Evolutionary conservation across 2,329 filamentous ascomycete species (phyloP).

Genomic region (Trichophyton equinum): DNA sequence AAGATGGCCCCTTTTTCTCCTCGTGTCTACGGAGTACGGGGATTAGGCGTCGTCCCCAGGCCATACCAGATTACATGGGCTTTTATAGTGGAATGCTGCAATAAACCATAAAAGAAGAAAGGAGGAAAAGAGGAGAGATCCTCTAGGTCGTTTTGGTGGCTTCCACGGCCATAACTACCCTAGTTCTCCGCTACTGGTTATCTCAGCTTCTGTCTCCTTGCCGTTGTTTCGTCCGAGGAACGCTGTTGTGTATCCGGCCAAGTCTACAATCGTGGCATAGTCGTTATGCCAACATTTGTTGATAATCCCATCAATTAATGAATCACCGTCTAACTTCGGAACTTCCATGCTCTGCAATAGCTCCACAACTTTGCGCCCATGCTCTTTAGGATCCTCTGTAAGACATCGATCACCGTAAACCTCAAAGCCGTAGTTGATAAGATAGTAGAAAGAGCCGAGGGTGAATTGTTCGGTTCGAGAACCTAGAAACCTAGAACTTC

Average conservation of each 20-base stretch:
- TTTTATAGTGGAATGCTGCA: too few species aligned
- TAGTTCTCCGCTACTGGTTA: too few species aligned
- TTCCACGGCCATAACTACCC: too few species aligned
- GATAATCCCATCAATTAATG: constrained; percentile 17
- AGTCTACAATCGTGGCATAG: constrained; percentile 3
- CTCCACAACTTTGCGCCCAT: constrained; percentile 12
- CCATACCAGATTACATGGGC: too few species aligned
- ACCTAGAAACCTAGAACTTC: constrained; percentile 17
- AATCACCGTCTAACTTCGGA: constrained; percentile 17
- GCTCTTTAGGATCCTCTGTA: constrained; percentile 16
- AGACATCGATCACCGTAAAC: constrained; percentile 20
- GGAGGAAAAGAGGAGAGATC: too few species aligned
- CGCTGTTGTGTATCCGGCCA: not conserved
- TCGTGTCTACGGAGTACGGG: too few species aligned
- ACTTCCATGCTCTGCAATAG: constrained; percentile 6
- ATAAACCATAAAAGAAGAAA: too few species aligned
- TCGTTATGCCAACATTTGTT: constrained; percentile 8
- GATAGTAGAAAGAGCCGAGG: constrained; percentile 22
- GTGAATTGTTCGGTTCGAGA: constrained; percentile 24
- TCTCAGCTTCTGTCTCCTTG: too few species aligned
- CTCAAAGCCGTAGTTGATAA: constrained; percentile 23
- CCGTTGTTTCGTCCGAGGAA: too few species aligned
- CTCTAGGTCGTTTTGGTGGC: too few species aligned
- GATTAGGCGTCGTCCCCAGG: too few species aligned
- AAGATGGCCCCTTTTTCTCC: too few species aligned